Percentiles rank a stretch among this genome's conserved stretches.
These are phyloP conservation scores for Mortierella claussenii DNA, from an alignment of 192 early-diverging fungal species.

Conservation along the genomic window DNA sequence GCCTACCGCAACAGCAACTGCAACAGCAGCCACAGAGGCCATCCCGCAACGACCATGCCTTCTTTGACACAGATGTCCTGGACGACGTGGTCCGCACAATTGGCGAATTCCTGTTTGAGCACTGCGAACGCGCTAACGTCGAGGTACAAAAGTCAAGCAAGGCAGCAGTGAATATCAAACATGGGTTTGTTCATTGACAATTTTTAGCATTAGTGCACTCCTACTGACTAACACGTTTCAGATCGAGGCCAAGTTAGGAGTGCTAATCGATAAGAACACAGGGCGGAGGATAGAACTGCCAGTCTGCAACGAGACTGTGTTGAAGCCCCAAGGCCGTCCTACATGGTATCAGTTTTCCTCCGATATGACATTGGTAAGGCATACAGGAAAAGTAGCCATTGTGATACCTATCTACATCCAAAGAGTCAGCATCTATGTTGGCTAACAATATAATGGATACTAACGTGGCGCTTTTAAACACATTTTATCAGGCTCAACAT, in stretches of 20 bases:
- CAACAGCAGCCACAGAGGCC: neutral
- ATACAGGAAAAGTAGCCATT: neutral
- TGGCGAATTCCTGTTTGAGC: slow-evolving; percentile 70
- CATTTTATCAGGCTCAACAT: slow-evolving; percentile 88
- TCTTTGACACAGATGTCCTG: slow-evolving; percentile 69
- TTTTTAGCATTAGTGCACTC: neutral
- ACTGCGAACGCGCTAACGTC: slow-evolving; percentile 62
- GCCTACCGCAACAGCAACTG: neutral
- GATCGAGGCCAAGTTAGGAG: slow-evolving; percentile 95
- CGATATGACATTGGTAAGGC: slow-evolving; percentile 78
- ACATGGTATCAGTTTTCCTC: slow-evolving; percentile 74
- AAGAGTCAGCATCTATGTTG: no score
- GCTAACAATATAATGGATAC: no score
- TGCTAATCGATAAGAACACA: slow-evolving; percentile 75
- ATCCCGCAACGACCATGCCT: slow-evolving; percentile 60
- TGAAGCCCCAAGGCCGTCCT: slow-evolving; percentile 24
- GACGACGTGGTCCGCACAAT: slow-evolving; percentile 73
- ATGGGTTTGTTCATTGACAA: no score
- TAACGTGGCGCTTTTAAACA: no score
- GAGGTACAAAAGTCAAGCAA: slow-evolving; percentile 64
- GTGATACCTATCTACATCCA: no score
- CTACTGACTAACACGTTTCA: slow-evolving; percentile 14
- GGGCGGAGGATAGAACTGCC: slow-evolving; percentile 69
- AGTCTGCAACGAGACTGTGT: slow-evolving; percentile 71
- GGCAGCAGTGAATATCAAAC: no score